Evolutionary conservation across 139 green algal species (phyloP).

Genomic region (Auxenochlorella pyrenoidosa): DNA sequence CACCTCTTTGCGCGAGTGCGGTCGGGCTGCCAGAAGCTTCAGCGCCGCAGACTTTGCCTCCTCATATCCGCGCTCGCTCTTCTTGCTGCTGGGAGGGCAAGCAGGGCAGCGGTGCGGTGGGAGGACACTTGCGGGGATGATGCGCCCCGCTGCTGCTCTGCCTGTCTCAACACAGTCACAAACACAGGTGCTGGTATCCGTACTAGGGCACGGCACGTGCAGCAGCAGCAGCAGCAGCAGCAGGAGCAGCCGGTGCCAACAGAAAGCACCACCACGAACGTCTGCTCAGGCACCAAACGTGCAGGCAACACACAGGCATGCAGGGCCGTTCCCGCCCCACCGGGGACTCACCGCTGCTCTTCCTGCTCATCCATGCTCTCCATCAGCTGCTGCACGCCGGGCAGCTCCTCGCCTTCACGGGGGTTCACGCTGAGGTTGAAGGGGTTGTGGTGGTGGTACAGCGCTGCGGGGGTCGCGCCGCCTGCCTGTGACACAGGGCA

Average conservation of each 20-base stretch:
- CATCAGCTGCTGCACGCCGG: background rate
- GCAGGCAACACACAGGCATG: background rate
- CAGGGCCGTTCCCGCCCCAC: background rate
- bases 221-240: no score
- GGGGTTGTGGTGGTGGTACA: slow-evolving; percentile 30
- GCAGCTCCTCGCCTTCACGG: slow-evolving; percentile 6
- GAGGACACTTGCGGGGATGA: background rate
- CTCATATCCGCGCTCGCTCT: background rate
- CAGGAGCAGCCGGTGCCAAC: no score
- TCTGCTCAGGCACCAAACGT: background rate
- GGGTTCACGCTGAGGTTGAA: background rate
- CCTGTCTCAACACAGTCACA: no score
- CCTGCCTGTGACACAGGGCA: background rate
- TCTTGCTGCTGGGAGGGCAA: background rate
- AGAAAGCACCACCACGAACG: background rate
- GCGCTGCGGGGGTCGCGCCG: background rate
- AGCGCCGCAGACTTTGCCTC: slow-evolving; percentile 55
- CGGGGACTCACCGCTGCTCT: slow-evolving; percentile 1
- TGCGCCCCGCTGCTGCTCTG: no score
- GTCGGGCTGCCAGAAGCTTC: slow-evolving; percentile 37
- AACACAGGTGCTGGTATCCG: no score
- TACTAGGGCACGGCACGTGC: no score
- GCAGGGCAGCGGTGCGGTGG: background rate
- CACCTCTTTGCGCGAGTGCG: slow-evolving; percentile 37
- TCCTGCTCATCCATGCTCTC: slow-evolving; percentile 32